These are phyloP conservation scores for Orbilia oligospora DNA, from an alignment of 2,329 filamentous ascomycete genomes.

Conservation along the genomic window DNA sequence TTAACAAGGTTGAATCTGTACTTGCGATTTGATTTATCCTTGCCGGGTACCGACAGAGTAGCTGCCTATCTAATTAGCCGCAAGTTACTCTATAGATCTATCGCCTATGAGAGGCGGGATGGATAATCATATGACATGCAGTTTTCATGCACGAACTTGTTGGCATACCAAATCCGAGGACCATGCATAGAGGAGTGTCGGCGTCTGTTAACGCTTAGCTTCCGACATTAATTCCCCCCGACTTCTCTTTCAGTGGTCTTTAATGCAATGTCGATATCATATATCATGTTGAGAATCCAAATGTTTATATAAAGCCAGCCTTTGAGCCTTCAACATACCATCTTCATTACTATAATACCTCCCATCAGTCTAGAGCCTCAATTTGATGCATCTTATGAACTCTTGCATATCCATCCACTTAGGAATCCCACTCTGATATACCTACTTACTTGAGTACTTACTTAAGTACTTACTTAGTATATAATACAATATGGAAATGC, in stretches of 20 bases:
- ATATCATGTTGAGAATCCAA: background rate
- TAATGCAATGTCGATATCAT: background rate
- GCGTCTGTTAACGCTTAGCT: conserved; percentile 22
- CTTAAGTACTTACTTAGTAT: too few relatives aligned
- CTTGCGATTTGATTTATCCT: background rate
- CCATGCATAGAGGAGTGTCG: background rate
- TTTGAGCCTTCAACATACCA: background rate
- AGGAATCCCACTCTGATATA: too few relatives aligned
- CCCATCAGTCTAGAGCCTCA: background rate
- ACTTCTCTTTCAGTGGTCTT: too few relatives aligned
- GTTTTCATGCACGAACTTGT: background rate
- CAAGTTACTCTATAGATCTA: background rate
- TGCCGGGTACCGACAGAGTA: too few relatives aligned
- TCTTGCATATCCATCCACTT: too few relatives aligned
- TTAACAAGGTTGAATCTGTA: background rate
- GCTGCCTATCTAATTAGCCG: conserved; percentile 16
- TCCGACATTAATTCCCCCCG: too few relatives aligned
- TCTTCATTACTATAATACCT: background rate
- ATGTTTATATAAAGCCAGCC: background rate
- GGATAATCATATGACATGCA: background rate
- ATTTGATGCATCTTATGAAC: background rate
- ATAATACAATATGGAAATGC: too few relatives aligned
- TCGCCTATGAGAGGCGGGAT: background rate
- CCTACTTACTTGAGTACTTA: too few relatives aligned
- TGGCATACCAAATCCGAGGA: too few relatives aligned